Base-by-base conservation (phyloP, 768 basidiomycete genomes). In the Lactarius trivialis region DNA sequence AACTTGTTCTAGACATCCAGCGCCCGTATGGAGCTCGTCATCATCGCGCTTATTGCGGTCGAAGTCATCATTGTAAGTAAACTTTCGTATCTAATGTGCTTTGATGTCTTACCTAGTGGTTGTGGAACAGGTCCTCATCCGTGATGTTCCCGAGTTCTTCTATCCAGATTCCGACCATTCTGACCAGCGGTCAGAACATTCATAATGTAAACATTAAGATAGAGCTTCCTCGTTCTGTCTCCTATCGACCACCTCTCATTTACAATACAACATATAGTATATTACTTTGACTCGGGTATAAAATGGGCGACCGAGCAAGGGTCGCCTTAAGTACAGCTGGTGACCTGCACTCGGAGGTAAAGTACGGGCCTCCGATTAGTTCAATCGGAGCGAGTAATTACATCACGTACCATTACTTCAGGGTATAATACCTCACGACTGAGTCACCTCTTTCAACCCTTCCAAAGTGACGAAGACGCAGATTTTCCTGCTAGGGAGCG, bases 11-110 rank as follows among this genome's bases (percentile, higher is more conserved):
- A 96, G 91, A 91, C 92, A 3, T 91, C 90, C 5, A 83, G 81
- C 2, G 92, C 97, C 70, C 85, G 89, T 2, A 94, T 98, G 89
- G 96, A 98, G 74, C 78, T 96, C 5, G 89, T 98, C 65, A 98
- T 98, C 71, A 98, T 98, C 67, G 81, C 84, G 1, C 86, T 98
- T 54, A 97, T 98, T 69, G 91, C 94, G 0, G 92, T 97, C 12
- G 93, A 96, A 73, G 93, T 94, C n/a, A 78, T 93, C 68, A 89
- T 97, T 55, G 93, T 94, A 69, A 71, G 85, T 76, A 9, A n/a
- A 36, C 37, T 39, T 36, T 32, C 32, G 9, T 50, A 7, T 21
- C 15, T 34, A 33, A 54, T 36, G 48, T 26, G 14, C 2, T 53
- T 32, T 7, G 17, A 24, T 7, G 19, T 37, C 30, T 60, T 51